phyloP scores from a whole-genome alignment of 2,329 filamentous ascomycete genomes.

The Lasiodiplodia sp. region DNA sequence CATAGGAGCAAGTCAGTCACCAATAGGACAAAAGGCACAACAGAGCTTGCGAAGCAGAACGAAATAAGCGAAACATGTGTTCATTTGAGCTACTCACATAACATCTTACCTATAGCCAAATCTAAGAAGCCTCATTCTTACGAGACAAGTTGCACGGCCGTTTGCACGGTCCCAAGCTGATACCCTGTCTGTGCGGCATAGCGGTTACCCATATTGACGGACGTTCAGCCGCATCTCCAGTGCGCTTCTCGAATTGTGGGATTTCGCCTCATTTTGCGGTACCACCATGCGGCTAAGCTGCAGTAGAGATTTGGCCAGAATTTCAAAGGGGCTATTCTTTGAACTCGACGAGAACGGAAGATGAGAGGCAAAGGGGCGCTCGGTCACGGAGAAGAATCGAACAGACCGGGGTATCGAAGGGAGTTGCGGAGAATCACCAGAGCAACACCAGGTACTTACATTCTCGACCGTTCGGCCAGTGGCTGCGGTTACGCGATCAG shows the following conservation, averaged over 20 bases:
- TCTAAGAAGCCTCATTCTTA: background rate
- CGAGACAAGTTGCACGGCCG: background rate
- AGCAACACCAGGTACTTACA: background rate
- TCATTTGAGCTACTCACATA: background rate
- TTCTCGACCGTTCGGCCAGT: background rate
- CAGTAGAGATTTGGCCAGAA: background rate
- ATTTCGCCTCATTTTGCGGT: background rate
- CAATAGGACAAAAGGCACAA: background rate
- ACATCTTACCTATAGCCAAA: background rate
- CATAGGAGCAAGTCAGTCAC: background rate
- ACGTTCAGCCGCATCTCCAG: background rate
- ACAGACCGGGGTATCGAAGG: background rate
- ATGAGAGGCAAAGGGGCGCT: background rate
- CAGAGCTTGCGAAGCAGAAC: background rate
- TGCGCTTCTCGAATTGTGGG: background rate
- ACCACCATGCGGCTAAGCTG: background rate
- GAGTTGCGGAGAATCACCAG: background rate
- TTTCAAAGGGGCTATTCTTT: background rate
- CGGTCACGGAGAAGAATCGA: background rate
- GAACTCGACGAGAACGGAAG: background rate
- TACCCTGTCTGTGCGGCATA: background rate
- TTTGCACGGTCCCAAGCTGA: background rate
- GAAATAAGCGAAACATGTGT: background rate
- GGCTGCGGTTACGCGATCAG: background rate
- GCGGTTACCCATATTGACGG: background rate